These are phyloP conservation scores for Russula virescens DNA, from an alignment of 768 basidiomycete genomes.

Conservation along the genomic window DNA sequence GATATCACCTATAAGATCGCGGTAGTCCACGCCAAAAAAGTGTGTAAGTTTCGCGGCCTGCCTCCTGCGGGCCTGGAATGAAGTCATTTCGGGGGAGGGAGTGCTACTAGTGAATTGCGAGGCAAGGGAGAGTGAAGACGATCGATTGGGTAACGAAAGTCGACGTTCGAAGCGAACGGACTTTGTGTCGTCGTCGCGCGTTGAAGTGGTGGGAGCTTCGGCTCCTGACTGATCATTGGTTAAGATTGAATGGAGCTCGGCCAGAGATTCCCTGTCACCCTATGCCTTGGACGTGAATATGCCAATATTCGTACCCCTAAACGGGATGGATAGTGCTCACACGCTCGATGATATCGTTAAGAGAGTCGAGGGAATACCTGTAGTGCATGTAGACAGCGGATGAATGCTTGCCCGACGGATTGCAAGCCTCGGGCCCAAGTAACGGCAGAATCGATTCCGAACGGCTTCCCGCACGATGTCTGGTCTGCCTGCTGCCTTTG, in stretches of 20 bases:
- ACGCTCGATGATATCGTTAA: constrained; percentile 72
- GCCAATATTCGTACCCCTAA: constrained; percentile 8
- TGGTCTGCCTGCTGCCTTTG: constrained; percentile 35
- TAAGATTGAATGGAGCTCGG: constrained; percentile 68
- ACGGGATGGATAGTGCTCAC: constrained; percentile 38
- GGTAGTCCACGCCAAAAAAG: constrained; percentile 86
- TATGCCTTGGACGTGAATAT: constrained; percentile 28
- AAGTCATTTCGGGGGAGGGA: constrained; percentile 40
- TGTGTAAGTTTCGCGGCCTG: constrained; percentile 78
- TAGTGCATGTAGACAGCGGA: constrained; percentile 62
- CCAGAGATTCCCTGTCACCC: constrained; percentile 73
- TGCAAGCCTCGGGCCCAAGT: constrained; percentile 29
- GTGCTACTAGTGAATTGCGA: constrained; percentile 42
- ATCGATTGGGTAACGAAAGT: constrained; percentile 55
- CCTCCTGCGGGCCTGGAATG: constrained; percentile 67
- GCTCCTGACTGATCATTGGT: constrained; percentile 28
- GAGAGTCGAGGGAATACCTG: constrained; percentile 74
- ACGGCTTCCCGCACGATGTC: constrained; percentile 37
- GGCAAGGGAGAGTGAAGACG: constrained; percentile 54
- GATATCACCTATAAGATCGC: constrained; percentile 68
- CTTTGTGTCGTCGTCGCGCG: constrained; percentile 17
- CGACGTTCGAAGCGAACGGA: constrained; percentile 26
- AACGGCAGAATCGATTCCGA: constrained; percentile 56
- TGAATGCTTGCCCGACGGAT: constrained; percentile 18
- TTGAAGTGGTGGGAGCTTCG: constrained; percentile 19